Percentiles rank a stretch among this genome's conserved stretches.
These are phyloP conservation scores for Clonostachys sp. DNA, from an alignment of 2,329 filamentous ascomycete genomes.

Conservation along the genomic window DNA sequence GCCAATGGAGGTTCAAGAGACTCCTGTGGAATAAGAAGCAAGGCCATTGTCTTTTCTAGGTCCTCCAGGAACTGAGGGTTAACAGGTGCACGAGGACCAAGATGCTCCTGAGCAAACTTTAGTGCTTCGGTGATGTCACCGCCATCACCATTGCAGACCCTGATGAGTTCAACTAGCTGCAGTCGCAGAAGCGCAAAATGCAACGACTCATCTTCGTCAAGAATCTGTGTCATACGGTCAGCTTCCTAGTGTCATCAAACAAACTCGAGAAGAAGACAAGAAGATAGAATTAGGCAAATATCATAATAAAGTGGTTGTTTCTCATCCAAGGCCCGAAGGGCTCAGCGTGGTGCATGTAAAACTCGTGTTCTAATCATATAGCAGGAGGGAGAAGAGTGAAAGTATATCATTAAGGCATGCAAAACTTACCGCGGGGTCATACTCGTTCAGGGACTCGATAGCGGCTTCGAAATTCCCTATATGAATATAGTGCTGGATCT, in stretches of 20 bases:
- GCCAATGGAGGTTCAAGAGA: slow-evolving; percentile 72
- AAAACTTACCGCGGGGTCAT: slow-evolving; percentile 79
- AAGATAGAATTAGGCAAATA: slow-evolving; percentile 1
- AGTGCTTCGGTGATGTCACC: slow-evolving; percentile 76
- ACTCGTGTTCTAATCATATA: slow-evolving; percentile 86
- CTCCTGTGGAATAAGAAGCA: slow-evolving; percentile 84
- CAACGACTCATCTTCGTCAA: slow-evolving; percentile 76
- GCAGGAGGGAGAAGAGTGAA: slow-evolving; percentile 19
- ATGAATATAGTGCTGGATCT: slow-evolving; percentile 82
- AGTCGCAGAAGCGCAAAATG: slow-evolving; percentile 88
- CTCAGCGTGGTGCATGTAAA: slow-evolving; percentile 99
- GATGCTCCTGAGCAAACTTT: slow-evolving; percentile 80
- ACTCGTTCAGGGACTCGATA: slow-evolving; percentile 81
- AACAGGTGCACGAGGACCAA: slow-evolving; percentile 81
- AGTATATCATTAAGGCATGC: neutral
- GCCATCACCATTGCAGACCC: slow-evolving; percentile 61
- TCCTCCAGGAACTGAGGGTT: slow-evolving; percentile 79
- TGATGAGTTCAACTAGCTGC: slow-evolving; percentile 91
- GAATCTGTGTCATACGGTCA: slow-evolving; percentile 55
- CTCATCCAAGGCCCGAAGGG: slow-evolving; percentile 86
- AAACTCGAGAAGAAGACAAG: neutral
- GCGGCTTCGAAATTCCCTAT: slow-evolving; percentile 80
- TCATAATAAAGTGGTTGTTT: slow-evolving; percentile 60
- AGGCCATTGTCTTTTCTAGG: slow-evolving; percentile 86
- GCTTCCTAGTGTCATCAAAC: slow-evolving; percentile 11